These are phyloP conservation scores for Keithomyces neogunnii DNA, from an alignment of 2,329 filamentous ascomycete species.

Conservation along the genomic window DNA sequence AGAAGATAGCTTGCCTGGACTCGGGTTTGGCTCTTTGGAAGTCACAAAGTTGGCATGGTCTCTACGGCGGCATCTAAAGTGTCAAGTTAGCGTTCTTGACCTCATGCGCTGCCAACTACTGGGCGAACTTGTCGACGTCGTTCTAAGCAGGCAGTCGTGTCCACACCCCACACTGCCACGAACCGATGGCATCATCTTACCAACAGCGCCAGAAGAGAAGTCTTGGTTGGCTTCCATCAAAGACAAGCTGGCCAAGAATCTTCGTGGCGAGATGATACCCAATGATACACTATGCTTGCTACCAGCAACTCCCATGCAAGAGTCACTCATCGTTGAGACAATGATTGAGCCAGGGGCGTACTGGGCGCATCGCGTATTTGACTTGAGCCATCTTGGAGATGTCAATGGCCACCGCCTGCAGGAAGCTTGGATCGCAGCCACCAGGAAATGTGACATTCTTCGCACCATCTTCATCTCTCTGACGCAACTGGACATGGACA, in stretches of 20 bases:
- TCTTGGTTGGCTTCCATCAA: conserved; percentile 9
- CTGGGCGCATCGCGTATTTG: conserved; percentile 30
- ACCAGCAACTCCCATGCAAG: conserved; percentile 26
- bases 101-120: conserved; percentile 15
- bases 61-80: conserved; percentile 10
- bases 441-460: conserved; percentile 22
- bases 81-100: conserved; percentile 13
- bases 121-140: conserved; percentile 13
- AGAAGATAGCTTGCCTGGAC: conserved; percentile 13
- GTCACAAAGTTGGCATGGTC: conserved; percentile 16
- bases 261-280: conserved; percentile 9
- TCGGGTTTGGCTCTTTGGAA: conserved; percentile 16
- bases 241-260: conserved; percentile 7
- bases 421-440: conserved; percentile 20
- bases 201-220: background rate
- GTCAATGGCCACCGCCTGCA: conserved; percentile 20
- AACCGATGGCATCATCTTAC: too few relatives aligned
- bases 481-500: conserved; percentile 9
- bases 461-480: conserved; percentile 26
- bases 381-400: conserved; percentile 13
- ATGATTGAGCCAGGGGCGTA: conserved; percentile 27
- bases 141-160: background rate
- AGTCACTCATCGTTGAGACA: conserved; percentile 29
- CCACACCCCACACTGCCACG: too few relatives aligned
- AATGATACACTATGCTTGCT: conserved; percentile 13